Conservation (phyloP, 345 rosid genomes). For the Aurinia saxatilis region DNA sequence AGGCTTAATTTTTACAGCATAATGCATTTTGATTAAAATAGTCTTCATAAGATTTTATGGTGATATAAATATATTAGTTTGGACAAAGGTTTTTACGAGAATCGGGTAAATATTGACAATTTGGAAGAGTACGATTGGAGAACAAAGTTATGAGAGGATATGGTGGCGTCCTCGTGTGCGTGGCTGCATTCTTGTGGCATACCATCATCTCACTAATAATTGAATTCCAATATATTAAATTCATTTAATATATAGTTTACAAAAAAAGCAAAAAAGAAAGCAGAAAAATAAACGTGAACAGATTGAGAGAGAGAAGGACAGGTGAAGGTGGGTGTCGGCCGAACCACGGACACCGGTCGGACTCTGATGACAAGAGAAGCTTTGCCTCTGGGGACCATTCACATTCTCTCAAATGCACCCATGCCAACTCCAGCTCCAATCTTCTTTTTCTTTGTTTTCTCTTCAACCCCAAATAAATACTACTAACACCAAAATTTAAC, state of each 20-base stretch:
- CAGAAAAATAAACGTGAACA: slow-evolving; percentile 25
- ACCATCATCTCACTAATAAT: slow-evolving; percentile 20
- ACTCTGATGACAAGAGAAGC: slow-evolving; percentile 18
- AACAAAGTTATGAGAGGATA: slow-evolving; percentile 18
- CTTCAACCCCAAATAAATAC: not conserved
- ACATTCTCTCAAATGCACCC: slow-evolving; percentile 9
- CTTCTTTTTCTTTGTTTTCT: not conserved
- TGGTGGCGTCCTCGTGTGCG: slow-evolving; percentile 57
- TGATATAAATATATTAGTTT: too few species aligned
- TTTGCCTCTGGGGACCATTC: slow-evolving; percentile 27
- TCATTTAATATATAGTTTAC: slow-evolving; percentile 5
- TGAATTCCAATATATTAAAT: slow-evolving; percentile 4
- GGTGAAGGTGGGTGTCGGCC: slow-evolving; percentile 44
- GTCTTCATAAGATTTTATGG: not conserved
- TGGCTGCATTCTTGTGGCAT: slow-evolving; percentile 44
- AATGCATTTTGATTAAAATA: not conserved
- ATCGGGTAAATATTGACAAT: not conserved
- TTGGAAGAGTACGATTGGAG: slow-evolving; percentile 9
- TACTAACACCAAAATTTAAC: too few species aligned
- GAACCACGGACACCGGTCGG: slow-evolving; percentile 49
- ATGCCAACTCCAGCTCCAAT: slow-evolving; percentile 14
- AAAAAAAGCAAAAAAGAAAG: slow-evolving; percentile 28
- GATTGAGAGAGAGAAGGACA: slow-evolving; percentile 28
- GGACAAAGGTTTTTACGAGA: not conserved
- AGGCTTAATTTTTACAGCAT: not conserved